phyloP scores from a whole-genome alignment of 257 asterid genomes.

The Primulina huaijiensis region DNA sequence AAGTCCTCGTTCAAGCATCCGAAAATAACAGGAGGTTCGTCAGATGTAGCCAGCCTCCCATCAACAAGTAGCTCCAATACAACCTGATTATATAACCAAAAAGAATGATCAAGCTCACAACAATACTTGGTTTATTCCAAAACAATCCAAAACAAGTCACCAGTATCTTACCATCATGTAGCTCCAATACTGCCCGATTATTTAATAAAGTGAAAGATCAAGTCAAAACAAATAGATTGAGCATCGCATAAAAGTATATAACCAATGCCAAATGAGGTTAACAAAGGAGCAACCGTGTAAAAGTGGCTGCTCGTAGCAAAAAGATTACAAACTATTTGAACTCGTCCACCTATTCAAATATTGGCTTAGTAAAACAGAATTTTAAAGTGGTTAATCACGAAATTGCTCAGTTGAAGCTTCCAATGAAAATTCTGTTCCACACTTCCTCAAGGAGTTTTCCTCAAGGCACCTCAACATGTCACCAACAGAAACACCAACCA shows the following conservation, averaged over 20 bases:
- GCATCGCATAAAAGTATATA: not conserved
- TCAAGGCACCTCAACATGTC: not conserved
- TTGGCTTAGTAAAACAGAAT: not conserved
- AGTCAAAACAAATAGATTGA: not conserved
- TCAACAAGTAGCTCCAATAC: constrained; percentile 79
- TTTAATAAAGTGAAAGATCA: not conserved
- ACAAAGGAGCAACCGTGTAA: not conserved
- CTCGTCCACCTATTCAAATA: not conserved
- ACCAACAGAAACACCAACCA: not conserved
- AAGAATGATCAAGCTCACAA: constrained; percentile 23
- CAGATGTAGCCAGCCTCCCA: constrained; percentile 76
- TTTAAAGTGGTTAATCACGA: not conserved
- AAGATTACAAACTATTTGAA: too few species aligned
- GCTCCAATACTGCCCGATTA: not conserved
- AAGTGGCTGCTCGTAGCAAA: too few species aligned
- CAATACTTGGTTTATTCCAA: not conserved
- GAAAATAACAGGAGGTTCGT: constrained; percentile 71
- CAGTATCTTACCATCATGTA: not conserved
- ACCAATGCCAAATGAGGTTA: not conserved
- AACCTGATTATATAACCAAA: constrained; percentile 42
- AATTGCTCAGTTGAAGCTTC: not conserved
- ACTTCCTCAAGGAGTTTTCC: not conserved
- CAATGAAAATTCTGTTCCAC: not conserved
- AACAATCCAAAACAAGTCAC: not conserved
- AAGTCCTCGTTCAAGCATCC: constrained; percentile 72